Evolutionary conservation across 169 alveolate species (phyloP), one percentile per base, ranked within the genome.

Genomic region (Cryptosporidium viatorum): DNA sequence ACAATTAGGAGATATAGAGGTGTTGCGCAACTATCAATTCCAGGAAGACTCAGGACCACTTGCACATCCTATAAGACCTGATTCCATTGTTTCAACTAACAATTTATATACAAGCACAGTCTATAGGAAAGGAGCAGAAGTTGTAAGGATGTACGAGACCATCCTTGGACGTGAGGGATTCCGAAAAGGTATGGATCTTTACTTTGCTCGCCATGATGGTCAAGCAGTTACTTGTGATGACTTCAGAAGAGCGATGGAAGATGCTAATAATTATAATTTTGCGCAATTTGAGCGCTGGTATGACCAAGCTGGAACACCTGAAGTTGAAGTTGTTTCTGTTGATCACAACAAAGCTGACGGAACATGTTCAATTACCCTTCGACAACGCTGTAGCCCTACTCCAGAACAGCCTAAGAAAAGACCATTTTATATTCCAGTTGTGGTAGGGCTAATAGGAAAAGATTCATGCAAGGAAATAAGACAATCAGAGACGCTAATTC

Each of bases 61-160:
- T 94, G 95, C 99, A 31, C 99, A 97, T 86, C 98, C 98, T 26
- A 96, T 97, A 50, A 93, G 98, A 39, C 99, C 98, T 0, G 98
- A 97, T 74, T 93, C 95, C 23, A 96, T 96, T 91, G 92, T 95
- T 6, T 95, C 97, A 65, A 95, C 96, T 93, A 97, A 97, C 91
- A 97, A 97, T 93, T 96, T 97, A 75, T 97, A 97, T 92, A 97
- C 99, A 3, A 85, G 96, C 35, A 97, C 99, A 0, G 99, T 97
- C 4, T 97, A 97, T 91, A 96, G 94, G 85, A 97, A 97, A 93
- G 99, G 99, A n/a, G 94, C 97, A 31, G 97, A 96, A 91, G 99
- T 97, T n/a, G 95, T 97, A 60, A 97, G 98, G 86, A 97, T 97
- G 99, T 97, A 96, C 89, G 95, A 94, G 73, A 95, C 98, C 12